Base-by-base conservation (phyloP, 805 yeast genomes). In the Saturnispora gosingensis region DNA sequence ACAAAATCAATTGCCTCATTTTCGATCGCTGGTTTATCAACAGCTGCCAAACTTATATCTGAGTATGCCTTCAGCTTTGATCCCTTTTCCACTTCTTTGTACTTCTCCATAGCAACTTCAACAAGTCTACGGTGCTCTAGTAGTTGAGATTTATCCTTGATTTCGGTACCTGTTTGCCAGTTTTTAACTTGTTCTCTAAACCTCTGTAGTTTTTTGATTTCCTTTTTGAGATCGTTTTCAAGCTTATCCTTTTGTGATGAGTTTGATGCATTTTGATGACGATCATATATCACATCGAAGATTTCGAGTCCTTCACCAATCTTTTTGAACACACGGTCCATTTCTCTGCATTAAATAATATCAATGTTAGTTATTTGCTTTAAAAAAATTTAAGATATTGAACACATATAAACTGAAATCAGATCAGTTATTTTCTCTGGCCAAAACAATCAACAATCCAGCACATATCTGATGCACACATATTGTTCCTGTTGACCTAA, bases 1-100 rank as follows among this genome's bases (percentile, higher is more conserved):
- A 90, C 70, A 65, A 89, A 91, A 39, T 78, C 77, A 43, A 77
- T 72, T 13, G 88, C 84, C 52, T 87, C 95, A 53, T 77, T 80
- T 60, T 81, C 80, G 60, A 87, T 90, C 53, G 80, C 83, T 3
- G 95, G 91, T 38, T 63, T 67, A 45, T 67, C 72, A 56, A 73
- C 63, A 32, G 68, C 71, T 67, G 77, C 72, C 57, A 78, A 67
- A 5, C 81, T 79, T 64, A 78, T 81, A 60, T 78, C 80, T 34
- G 80, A 75, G 54, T 75, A 78, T 50, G 79, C 82, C 59, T 78
- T 78, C 53, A 79, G 75, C 61, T 78, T 78, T 51, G 76, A 71
- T 42, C 74, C 73, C 59, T 77, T 78, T 60, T 79, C 83, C 57
- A 78, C 75, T 56, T 76, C 77, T 59, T 79, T 79, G 63, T 78